Conservation (phyloP, 768 basidiomycete species). For the Wakefieldia striispora region DNA sequence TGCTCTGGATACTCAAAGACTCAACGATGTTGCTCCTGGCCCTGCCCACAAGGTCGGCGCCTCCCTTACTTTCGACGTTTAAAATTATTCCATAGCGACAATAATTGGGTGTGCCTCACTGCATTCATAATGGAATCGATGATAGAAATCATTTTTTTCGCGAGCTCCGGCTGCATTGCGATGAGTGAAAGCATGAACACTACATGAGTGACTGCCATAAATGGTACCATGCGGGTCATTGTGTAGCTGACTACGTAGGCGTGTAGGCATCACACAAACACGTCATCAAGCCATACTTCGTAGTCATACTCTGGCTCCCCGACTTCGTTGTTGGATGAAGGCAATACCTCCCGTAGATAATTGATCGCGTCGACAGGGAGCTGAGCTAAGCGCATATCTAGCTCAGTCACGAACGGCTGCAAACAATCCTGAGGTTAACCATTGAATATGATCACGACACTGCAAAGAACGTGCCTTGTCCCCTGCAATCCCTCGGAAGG, state of each 20-base stretch:
- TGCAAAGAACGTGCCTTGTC: conserved; percentile 64
- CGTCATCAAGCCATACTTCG: conserved; percentile 77
- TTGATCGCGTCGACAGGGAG: conserved; percentile 73
- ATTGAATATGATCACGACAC: not conserved
- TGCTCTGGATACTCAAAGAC: conserved; percentile 89
- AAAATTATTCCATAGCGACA: conserved; percentile 30
- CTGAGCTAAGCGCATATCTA: conserved; percentile 84
- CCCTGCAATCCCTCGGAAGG: conserved; percentile 88
- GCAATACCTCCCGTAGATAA: conserved; percentile 84
- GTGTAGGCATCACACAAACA: conserved; percentile 52
- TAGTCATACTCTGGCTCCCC: conserved; percentile 78
- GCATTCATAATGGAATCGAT: conserved; percentile 13
- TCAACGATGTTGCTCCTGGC: conserved; percentile 72
- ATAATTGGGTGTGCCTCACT: conserved; percentile 13
- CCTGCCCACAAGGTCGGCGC: conserved; percentile 85
- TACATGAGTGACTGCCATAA: not conserved
- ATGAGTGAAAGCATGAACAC: not conserved
- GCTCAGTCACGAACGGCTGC: conserved; percentile 89
- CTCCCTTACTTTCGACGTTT: conserved; percentile 71
- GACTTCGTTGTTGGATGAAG: conserved; percentile 46
- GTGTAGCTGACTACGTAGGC: not conserved
- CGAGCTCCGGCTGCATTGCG: not conserved
- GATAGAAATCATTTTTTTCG: not conserved
- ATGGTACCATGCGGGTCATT: not conserved
- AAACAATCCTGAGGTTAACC: conserved; percentile 6